Base-by-base conservation (phyloP, 176 grass and related monocot species). In the Canna indica region DNA sequence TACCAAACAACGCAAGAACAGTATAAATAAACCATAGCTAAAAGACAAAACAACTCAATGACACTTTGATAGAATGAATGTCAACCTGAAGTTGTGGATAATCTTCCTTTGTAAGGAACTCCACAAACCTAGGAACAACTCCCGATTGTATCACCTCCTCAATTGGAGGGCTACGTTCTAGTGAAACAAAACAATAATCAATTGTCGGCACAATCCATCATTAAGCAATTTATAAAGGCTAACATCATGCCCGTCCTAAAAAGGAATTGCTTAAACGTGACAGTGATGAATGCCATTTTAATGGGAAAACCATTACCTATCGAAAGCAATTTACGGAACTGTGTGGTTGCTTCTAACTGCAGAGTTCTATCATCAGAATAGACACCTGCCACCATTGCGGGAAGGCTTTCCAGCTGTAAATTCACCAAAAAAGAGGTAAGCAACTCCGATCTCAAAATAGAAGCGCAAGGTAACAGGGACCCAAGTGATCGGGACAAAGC, bases 71-170 rank as follows among this genome's bases (percentile, higher is more conserved):
- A 59, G 30, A 50, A 20, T 25, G 8, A 46, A 59, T 31, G 31
- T 36, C 54, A 34, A 86, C 95, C 84, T 99, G 95, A 65, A 99
- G 87, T 80, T 99, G 95, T 25, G 95, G 95, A 20, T 80, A 90
- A 78, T 99, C 95, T 63, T 99, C 95, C 81, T 87, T 88, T 3
- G 82, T 90, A 48, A 99, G 95, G 46, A 90, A 99, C 80, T 99
- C 86, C 73, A 99, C 95, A 71, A 99, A 99, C 66, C 87, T 74
- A 72, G 90, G 95, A 83, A 99, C 95, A 18, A 94, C 95, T 15
- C 95, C 95, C 32, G 95, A 87, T 75, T 84, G 80, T 74, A 99
- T 94, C 71, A 99, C 95, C 80, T 99, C 90, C 80, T 99, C 90
- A 12, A 99, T 99, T 4, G 95, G 95, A 13, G 95, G 95, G 47